A percentile compares a stretch with the other conserved stretches of the same genome.
These are phyloP conservation scores for Asterophora lycoperdoides DNA, from an alignment of 768 basidiomycete genomes.

Conservation along the genomic window DNA sequence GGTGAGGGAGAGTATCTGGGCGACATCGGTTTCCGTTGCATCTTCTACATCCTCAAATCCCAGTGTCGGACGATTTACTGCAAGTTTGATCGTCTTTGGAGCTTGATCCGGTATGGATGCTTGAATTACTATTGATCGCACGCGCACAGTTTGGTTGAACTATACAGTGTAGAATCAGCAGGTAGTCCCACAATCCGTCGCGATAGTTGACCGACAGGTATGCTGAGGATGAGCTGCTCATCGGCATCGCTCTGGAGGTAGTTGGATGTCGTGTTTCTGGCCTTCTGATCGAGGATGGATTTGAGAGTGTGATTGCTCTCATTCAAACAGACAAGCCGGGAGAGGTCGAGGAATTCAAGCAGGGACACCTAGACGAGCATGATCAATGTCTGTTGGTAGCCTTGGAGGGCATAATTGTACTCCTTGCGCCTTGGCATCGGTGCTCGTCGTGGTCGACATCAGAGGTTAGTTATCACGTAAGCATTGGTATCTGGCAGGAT, in stretches of 20 bases:
- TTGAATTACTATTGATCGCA: conserved; percentile 55
- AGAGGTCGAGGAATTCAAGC: conserved; percentile 52
- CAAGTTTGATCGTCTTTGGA: conserved; percentile 59
- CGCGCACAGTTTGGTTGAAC: conserved; percentile 68
- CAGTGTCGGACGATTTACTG: conserved; percentile 54
- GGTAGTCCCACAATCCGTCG: background rate
- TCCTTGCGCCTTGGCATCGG: conserved; percentile 12
- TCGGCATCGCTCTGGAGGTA: conserved; percentile 69
- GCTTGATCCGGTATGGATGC: conserved; percentile 38
- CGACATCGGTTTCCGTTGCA: conserved; percentile 42
- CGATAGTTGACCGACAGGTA: conserved; percentile 45
- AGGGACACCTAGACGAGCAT: conserved; percentile 40
- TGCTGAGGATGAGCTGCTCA: conserved; percentile 64
- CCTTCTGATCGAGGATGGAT: conserved; percentile 42
- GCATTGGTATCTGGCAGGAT: background rate
- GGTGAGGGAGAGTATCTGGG: conserved; percentile 53
- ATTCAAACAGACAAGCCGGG: conserved; percentile 68
- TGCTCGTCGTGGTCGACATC: conserved; percentile 13
- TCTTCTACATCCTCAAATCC: conserved; percentile 66
- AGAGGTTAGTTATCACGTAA: conserved; percentile 11
- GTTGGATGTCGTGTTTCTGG: conserved; percentile 37
- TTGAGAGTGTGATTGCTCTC: conserved; percentile 54
- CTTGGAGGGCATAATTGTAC: conserved; percentile 8
- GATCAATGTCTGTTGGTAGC: conserved; percentile 3
- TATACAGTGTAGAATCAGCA: conserved; percentile 20